Percentiles rank a stretch among this genome's conserved stretches.
Evolutionary conservation across 23 red algal genomes (phyloP).

Genomic region (Agarophyton chilense): DNA sequence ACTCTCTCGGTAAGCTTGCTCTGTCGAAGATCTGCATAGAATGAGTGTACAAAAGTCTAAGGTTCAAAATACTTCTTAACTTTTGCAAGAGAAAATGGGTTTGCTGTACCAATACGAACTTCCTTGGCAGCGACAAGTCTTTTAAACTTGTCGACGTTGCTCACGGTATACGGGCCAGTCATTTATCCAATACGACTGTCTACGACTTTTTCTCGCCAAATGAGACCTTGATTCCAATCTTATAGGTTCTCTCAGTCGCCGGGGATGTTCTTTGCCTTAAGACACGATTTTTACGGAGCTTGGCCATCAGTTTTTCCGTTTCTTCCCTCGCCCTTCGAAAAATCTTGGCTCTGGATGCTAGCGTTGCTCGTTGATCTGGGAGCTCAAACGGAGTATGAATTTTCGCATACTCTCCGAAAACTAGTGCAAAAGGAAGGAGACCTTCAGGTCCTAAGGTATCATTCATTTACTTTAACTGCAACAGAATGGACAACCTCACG

Average conservation of each 20-base stretch:
- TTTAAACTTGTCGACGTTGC: neutral
- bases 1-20: too few relatives aligned
- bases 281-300: neutral
- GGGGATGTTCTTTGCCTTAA: neutral
- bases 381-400: too few relatives aligned
- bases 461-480: slow-evolving; percentile 29
- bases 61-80: neutral
- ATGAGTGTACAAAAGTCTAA: too few relatives aligned
- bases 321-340: neutral
- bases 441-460: slow-evolving; percentile 25
- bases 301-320: slow-evolving; percentile 16
- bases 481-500: neutral
- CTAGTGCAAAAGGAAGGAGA: slow-evolving; percentile 1
- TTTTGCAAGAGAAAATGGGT: neutral
- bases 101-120: neutral
- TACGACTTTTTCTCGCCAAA: slow-evolving; percentile 21
- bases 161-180: neutral
- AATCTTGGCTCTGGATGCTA: too few relatives aligned
- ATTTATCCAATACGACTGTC: slow-evolving; percentile 25
- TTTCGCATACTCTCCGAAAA: slow-evolving; percentile 18
- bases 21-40: too few relatives aligned
- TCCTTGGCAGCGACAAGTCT: slow-evolving; percentile 12
- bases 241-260: neutral
- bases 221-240: neutral
- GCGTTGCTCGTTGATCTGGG: neutral